Base-by-base conservation (phyloP, 441 rosid species). In the Codiaeum variegatum region DNA sequence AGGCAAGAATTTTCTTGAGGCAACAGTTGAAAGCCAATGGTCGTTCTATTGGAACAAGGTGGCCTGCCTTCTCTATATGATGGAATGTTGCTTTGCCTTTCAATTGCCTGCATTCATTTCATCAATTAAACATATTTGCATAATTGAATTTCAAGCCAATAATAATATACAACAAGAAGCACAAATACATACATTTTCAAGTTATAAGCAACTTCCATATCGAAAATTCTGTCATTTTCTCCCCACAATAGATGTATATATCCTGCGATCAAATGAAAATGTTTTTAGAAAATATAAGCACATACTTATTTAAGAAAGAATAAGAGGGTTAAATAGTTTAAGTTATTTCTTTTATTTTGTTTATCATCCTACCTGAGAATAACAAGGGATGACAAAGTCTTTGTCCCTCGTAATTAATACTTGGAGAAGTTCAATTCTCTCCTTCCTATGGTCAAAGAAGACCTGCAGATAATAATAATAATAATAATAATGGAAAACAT, bases 231-330 rank as follows among this genome's bases (percentile, higher is more conserved):
- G 70, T 84, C 86, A 24, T 80, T 56, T 51, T 75, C 62, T 12
- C 86, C 86, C 85, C 84, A 86, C 21, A 84, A 34, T 0, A 86
- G 65, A 80, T 78, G 77, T 10, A 84, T 78, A 84, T 78, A 58
- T 59, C 73, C 90, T 84, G 83, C 75, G 44, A 60, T 8, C 40
- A 5, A 38, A 49, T 47, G 42, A 5, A 61, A 51, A 51, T 1
- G 1, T 16, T 18, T 47, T 47, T 16, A 15, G 1, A 3, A 47
- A 15, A 0, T 15, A 19, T 5, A 52, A 52, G 5, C 19, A 15
- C 5, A 47, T 47, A 47, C 6, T 15, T 38, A 9, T 38, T 1
- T 38, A 40, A 8, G 10, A 1, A 12, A 40, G 44, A 3, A 36
- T 36, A 36, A 36, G 38, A 36, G 9, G 9, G 9, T 36, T 36